A percentile compares a stretch with the other conserved stretches of the same genome.
Evolutionary conservation across 1,284 basidiomycete species (phyloP).

Genomic region (Ustilago loliicola): DNA sequence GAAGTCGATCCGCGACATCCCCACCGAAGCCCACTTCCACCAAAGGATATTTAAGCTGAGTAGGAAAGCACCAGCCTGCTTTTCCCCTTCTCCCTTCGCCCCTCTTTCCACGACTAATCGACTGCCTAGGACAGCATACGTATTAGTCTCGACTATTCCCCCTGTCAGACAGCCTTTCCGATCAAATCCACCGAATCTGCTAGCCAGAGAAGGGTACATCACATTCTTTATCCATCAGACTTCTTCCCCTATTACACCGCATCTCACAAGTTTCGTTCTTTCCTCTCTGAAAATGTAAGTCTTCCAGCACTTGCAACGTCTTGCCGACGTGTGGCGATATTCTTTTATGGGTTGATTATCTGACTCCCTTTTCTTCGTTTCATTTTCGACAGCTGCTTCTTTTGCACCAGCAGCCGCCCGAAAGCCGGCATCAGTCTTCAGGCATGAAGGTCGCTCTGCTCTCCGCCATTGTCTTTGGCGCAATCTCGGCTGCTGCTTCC

Average conservation of each 20-base stretch:
- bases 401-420: neutral
- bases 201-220: conserved; percentile 19
- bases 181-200: conserved; percentile 21
- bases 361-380: neutral
- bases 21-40: neutral
- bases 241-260: neutral
- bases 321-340: neutral
- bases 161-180: neutral
- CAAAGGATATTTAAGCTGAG: conserved; percentile 1
- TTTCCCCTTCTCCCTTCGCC: neutral
- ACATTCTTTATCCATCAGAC: conserved; percentile 22
- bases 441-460: conserved; percentile 42
- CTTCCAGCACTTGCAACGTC: neutral
- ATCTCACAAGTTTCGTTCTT: neutral
- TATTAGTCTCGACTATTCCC: neutral
- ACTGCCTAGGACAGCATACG: neutral
- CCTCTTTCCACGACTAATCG: conserved; percentile 1
- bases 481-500: conserved; percentile 43
- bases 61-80: neutral
- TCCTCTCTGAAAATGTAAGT: neutral
- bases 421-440: neutral
- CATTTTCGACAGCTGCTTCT: neutral
- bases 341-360: neutral
- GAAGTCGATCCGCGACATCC: neutral
- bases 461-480: conserved; percentile 45